Percentiles rank a stretch among this genome's conserved stretches.
These are phyloP conservation scores for Tetracladium setigerum DNA, from an alignment of 495 filamentous ascomycete species.

Conservation along the genomic window DNA sequence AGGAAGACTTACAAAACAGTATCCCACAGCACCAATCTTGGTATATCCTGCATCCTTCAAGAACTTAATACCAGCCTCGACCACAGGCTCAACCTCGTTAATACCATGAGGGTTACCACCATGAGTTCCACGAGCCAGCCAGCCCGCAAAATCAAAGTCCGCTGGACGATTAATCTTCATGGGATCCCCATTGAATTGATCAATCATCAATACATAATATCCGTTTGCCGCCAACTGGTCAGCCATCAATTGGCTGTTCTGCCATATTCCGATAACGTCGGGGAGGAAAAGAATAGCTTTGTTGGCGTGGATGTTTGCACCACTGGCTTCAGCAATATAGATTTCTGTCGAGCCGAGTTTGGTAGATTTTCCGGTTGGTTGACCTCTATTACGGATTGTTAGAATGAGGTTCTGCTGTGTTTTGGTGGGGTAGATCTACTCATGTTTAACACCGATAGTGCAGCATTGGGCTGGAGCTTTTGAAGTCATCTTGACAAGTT, in stretches of 20 bases:
- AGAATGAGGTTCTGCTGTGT: neutral
- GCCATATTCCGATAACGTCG: conserved; percentile 65
- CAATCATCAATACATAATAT: conserved; percentile 68
- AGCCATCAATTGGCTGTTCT: conserved; percentile 72
- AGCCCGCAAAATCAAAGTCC: conserved; percentile 51
- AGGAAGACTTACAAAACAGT: conserved; percentile 51
- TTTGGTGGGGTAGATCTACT: conserved; percentile 18
- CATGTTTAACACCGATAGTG: conserved; percentile 38
- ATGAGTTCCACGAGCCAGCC: conserved; percentile 45
- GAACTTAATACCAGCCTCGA: conserved; percentile 36
- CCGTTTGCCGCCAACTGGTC: conserved; percentile 80
- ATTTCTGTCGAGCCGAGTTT: conserved; percentile 37
- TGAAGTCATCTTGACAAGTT: conserved; percentile 41
- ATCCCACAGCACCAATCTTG: conserved; percentile 65
- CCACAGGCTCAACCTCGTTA: conserved; percentile 46
- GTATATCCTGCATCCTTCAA: conserved; percentile 46
- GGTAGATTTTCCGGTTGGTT: conserved; percentile 33
- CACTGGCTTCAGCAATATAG: conserved; percentile 41
- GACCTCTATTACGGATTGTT: conserved; percentile 20
- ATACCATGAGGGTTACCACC: conserved; percentile 52
- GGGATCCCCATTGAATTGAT: conserved; percentile 69
- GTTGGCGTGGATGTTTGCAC: conserved; percentile 35
- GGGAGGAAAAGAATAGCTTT: conserved; percentile 49
- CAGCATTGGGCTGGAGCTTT: conserved; percentile 50
- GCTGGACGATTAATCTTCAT: conserved; percentile 46